A percentile compares a stretch with the other conserved stretches of the same genome.
Conservation (phyloP, 768 basidiomycete species). For the Xerocomus spinulosus region DNA sequence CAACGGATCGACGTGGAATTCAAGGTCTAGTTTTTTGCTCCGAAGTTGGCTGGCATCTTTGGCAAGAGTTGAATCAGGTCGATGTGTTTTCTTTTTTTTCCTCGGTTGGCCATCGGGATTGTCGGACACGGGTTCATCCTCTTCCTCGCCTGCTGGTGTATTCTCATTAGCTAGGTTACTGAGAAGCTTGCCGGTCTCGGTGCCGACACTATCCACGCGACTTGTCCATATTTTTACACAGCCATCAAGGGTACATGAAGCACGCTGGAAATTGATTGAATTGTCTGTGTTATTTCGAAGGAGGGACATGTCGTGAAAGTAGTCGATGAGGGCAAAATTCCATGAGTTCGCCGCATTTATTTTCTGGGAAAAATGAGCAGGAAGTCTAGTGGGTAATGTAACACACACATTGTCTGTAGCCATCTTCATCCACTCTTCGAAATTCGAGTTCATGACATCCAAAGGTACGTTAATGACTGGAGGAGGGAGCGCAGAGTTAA, state of each 20-base stretch:
- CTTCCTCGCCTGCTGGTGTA: constrained; percentile 52
- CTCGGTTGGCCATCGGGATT: constrained; percentile 57
- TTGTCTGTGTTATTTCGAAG: constrained; percentile 91
- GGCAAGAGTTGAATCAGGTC: constrained; percentile 82
- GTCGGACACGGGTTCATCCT: constrained; percentile 56
- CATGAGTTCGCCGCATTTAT: constrained; percentile 97
- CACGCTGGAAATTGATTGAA: constrained; percentile 98
- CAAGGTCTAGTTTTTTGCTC: constrained; percentile 91
- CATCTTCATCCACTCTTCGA: constrained; percentile 99
- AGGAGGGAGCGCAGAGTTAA: constrained; percentile 55
- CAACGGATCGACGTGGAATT: constrained; percentile 93
- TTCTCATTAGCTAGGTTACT: constrained; percentile 78
- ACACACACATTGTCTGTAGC: constrained; percentile 89
- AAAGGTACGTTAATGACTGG: constrained; percentile 58
- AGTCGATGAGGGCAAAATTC: constrained; percentile 97
- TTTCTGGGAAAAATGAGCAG: constrained; percentile 59
- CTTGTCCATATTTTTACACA: constrained; percentile 99
- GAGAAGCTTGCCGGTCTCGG: constrained; percentile 92
- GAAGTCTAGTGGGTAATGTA: neutral
- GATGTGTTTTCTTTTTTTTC: constrained; percentile 62
- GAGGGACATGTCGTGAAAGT: constrained; percentile 97
- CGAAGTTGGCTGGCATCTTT: constrained; percentile 77
- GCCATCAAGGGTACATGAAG: constrained; percentile 93
- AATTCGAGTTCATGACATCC: constrained; percentile 89
- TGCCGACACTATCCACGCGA: constrained; percentile 93